Base-by-base conservation (phyloP, 768 basidiomycete genomes). In the Austroboletus eburneus region DNA sequence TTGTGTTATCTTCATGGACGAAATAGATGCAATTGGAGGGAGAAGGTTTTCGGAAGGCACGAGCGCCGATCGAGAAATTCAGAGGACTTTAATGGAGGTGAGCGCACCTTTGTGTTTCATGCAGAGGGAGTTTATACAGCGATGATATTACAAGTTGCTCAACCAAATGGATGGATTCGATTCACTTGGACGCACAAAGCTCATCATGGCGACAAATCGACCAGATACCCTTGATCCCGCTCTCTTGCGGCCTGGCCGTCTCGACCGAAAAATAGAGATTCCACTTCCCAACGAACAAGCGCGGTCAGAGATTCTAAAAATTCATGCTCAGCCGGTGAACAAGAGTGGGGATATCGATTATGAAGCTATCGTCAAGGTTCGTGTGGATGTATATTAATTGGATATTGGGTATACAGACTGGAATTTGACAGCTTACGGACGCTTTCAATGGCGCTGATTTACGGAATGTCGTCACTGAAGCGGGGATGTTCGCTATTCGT, bases 91-190 rank as follows among this genome's bases (percentile, higher is more conserved):
- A 32, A 99, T 99, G 96, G 96, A 99, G 78, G 83, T 85, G 39
- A 30, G 74, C 30, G 17, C 17, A 20, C 22, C 17, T 30, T 17
- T 27, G 25, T 32, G 30, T 29, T 5, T 29, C 17, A 2, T 42
- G 29, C 20, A 12, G 21, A 34, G 37, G 45, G 24, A 42, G 12
- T 37, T 8, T 32, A 27, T 35, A 14, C 17, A 30, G 40, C 42
- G 34, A 34, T 33, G 16, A 45, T 21, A 12, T 16, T n/a, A 23
- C 14, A 57, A 95, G 92, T 75, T 99, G 21, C 78, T 99, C 25
- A 98, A 98, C 62, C 95, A 98, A 70, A 96, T 99, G 92, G 96
- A 99, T 64, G 96, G 96, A 20, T 99, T 99, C 71, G 96, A 98
- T 69, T 92, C 95, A 14, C 75, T 99, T 23, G 96, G 96, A 37